phyloP scores from a whole-genome alignment of 805 yeast genomes.

The Yamadazyma nakazawae region DNA sequence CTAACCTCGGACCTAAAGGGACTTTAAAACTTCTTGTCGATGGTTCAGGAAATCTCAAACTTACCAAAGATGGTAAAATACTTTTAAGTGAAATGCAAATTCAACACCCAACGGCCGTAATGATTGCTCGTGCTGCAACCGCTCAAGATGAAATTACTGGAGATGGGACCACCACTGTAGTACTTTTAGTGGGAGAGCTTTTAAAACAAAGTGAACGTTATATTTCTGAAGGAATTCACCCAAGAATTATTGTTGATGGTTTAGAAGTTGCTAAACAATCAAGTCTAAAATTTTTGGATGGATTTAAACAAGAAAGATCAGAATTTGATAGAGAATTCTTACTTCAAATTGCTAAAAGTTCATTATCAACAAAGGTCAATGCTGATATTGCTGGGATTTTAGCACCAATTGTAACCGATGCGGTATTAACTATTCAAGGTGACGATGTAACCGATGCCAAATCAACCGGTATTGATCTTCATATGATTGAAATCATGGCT shows the following conservation, averaged over 20 bases:
- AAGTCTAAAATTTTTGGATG: conserved; percentile 64
- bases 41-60: conserved; percentile 92
- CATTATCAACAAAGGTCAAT: conserved; percentile 82
- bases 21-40: conserved; percentile 95
- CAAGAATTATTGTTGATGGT: conserved; percentile 91
- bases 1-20: conserved; percentile 96
- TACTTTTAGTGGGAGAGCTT: conserved; percentile 88
- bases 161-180: conserved; percentile 97
- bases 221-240: conserved; percentile 92
- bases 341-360: conserved; percentile 87
- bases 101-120: conserved; percentile 49
- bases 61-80: conserved; percentile 96
- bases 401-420: conserved; percentile 94
- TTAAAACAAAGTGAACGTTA: conserved; percentile 92
- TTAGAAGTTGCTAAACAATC: conserved; percentile 86
- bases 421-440: conserved; percentile 70
- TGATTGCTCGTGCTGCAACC: conserved; percentile 89
- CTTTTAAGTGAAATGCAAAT: conserved; percentile 94
- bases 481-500: conserved; percentile 97
- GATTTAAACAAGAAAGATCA: conserved; percentile 48
- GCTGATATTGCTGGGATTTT: conserved; percentile 73
- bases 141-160: conserved; percentile 99
- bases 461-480: conserved; percentile 63
- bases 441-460: conserved; percentile 20
- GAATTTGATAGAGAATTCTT: conserved; percentile 81